Base-by-base conservation (phyloP, 345 rosid genomes). In the Eucalyptus caleyi region DNA sequence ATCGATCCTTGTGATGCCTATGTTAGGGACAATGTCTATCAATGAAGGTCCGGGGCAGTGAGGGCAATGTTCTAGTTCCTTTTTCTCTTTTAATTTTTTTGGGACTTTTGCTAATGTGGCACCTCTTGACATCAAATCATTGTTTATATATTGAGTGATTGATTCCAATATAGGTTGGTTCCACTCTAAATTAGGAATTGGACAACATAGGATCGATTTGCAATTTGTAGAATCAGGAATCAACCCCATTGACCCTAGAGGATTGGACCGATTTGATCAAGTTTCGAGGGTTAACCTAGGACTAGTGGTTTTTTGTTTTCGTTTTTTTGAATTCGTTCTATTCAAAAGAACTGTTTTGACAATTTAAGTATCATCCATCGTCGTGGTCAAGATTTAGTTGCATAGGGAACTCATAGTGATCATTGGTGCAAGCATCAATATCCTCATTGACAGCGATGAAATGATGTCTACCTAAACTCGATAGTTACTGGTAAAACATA, bases 351-450 rank as follows among this genome's bases (percentile, higher is more conserved):
- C 16, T 27, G 14, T 27, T 60, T 60, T 27, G 67, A 60, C 67
- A 60, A 60, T 60, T 27, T 88, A 97, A 90, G 90, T 96, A 96
- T 91, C 95, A 96, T 60, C 97, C 95, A 92, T 94, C 86, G 65
- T 94, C 96, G 82, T 95, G 92, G 90, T 97, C 99, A 91, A 97
- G 97, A 91, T 97, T 98, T 93, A 96, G 98, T 95, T 96, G 95
- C 83, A 96, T 93, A 69, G 99, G 99, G 86, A 97, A 97, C 87
- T 97, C 99, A 91, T 23, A 21, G 6, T 21, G 62, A 24, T 56
- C 62, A 56, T 56, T 97, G 90, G 89, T 86, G 83, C 91, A 83
- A 21, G n/a, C 8, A 54, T 11, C 87, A 87, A 47, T 37, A 88
- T 47, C 13, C 23, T 37, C 45, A 54, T 44, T 54, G 69, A 49